Evolutionary conservation across 2,329 filamentous ascomycete genomes (phyloP).

Genomic region (Aspergillus tamarii): DNA sequence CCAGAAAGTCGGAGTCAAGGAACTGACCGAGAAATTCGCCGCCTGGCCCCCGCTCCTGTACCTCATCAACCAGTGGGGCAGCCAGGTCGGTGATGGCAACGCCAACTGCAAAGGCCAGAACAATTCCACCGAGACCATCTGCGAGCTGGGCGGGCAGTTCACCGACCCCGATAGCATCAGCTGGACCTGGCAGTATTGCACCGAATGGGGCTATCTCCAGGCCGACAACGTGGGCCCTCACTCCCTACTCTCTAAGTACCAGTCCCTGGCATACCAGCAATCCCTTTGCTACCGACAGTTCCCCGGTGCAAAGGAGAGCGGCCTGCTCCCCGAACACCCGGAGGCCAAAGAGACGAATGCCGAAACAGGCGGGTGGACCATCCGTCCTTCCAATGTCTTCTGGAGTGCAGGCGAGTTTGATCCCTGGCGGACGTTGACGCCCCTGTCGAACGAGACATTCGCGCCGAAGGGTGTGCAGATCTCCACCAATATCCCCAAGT

Average conservation of each 20-base stretch:
- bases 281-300: conserved; percentile 55
- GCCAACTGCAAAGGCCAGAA: conserved; percentile 45
- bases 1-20: conserved; percentile 43
- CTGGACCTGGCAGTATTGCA: conserved; percentile 59
- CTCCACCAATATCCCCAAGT: conserved; percentile 49
- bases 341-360: conserved; percentile 44
- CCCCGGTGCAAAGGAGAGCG: conserved; percentile 44
- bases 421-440: conserved; percentile 54
- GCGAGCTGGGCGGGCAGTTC: conserved; percentile 41
- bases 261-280: conserved; percentile 48
- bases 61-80: conserved; percentile 38
- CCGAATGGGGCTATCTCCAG: conserved; percentile 57
- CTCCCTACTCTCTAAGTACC: conserved; percentile 52
- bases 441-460: conserved; percentile 45
- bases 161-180: conserved; percentile 43
- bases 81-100: conserved; percentile 19
- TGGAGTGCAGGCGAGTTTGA: conserved; percentile 56
- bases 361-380: conserved; percentile 54
- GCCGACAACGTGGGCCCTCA: conserved; percentile 51
- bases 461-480: conserved; percentile 43
- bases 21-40: conserved; percentile 46
- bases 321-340: conserved; percentile 48
- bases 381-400: conserved; percentile 56
- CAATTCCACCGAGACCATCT: conserved; percentile 30
- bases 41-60: conserved; percentile 41